These are phyloP conservation scores for Effrenium voratum DNA, from an alignment of 73 alveolate genomes.

Conservation along the genomic window DNA sequence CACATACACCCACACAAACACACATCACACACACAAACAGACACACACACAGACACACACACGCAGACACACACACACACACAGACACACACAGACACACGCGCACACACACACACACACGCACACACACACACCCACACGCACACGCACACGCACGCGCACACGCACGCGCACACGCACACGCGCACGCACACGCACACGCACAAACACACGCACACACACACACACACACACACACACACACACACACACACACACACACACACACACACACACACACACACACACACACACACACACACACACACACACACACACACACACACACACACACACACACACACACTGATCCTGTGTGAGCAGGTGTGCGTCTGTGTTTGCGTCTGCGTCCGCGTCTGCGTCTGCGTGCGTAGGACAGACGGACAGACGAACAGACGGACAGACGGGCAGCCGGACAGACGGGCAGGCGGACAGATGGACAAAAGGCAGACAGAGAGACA, in stretches of 20 bases:
- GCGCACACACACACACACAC: background rate
- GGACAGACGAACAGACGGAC: no score
- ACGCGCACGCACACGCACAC: background rate
- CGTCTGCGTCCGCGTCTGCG: no score
- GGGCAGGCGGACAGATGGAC: no score
- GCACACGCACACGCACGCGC: background rate
- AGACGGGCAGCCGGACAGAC: no score
- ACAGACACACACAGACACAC: background rate
- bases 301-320: slow-evolving; percentile 7
- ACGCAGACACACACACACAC: background rate
- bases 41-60: background rate
- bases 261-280: background rate
- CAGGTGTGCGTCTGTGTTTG: no score
- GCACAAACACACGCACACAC: background rate
- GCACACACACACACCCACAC: background rate
- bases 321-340: background rate
- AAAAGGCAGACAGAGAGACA: no score
- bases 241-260: background rate
- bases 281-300: background rate
- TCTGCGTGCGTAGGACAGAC: no score
- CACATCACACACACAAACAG: background rate
- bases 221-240: background rate
- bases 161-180: background rate
- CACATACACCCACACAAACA: background rate
- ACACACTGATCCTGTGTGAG: no score